Base-by-base conservation (phyloP, 495 filamentous ascomycete species). In the Aspergillus coremiiformis region DNA sequence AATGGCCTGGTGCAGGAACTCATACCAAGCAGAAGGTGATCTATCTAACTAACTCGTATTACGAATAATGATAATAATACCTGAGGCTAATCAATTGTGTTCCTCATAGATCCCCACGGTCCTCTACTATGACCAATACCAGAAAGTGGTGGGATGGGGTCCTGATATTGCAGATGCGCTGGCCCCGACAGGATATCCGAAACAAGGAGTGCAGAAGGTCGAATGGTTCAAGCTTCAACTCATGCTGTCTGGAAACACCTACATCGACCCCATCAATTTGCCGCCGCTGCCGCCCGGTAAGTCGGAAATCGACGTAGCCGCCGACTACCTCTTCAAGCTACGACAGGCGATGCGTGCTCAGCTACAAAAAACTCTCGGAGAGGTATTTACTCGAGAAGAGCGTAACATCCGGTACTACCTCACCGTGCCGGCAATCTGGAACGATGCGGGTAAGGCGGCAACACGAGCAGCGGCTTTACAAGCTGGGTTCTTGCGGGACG, bases 171-270 rank as follows among this genome's bases (percentile, higher is more conserved):
- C 85, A 24, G 85, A 89, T 61, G 85, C 85, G 22, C 73, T 89
- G 49, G 85, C 85, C 47, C 85, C 86, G 22, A 89, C 85, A 35
- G 85, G 85, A 45, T 89, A 88, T 65, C 85, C 85, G 11, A 89
- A 88, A 62, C 83, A 81, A 48, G 84, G 85, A 32, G 85, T 89
- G 49, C 85, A 88, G 64, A 89, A 89, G 66, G 85, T 89, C 11
- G 85, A 89, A 68, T 89, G 85, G 85, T 89, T 89, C 72, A 89
- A 89, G 68, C 76, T 88, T 15, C 85, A 89, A 65, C 77, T 89
- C 50, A 89, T 89, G 85, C 75, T 87, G 15, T 86, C 83, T 15
- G 85, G 85, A 47, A 89, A 88, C 62, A 89, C 85, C 4, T 89
- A 89, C 63, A 87, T 89, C 54, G 86, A 89, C 53, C 86, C 84